These are phyloP conservation scores for Botryosphaeria agaves DNA, from an alignment of 2,329 filamentous ascomycete species.

Conservation along the genomic window DNA sequence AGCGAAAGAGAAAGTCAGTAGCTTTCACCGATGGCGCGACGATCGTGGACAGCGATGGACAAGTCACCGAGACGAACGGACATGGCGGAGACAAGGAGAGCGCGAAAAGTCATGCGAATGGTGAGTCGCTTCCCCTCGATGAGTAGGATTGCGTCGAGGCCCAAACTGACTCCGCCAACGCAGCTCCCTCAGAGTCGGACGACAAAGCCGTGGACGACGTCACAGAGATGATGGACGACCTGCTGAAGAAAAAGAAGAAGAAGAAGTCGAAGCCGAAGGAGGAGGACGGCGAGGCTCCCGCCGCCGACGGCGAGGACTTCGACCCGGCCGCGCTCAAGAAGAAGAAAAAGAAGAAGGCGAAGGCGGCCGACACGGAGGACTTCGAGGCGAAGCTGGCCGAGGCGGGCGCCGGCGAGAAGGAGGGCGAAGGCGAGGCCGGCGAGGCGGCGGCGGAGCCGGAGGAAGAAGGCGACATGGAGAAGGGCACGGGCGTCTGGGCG, in stretches of 20 bases:
- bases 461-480: slow-evolving; percentile 59
- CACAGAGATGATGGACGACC: slow-evolving; percentile 31
- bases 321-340: slow-evolving; percentile 58
- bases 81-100: slow-evolving; percentile 62
- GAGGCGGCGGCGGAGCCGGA: slow-evolving; percentile 32
- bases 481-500: slow-evolving; percentile 78
- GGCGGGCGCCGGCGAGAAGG: slow-evolving; percentile 33
- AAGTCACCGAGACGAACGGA: slow-evolving; percentile 59
- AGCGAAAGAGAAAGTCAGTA: slow-evolving; percentile 78
- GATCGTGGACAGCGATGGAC: slow-evolving; percentile 79
- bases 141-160: no score
- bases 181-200: slow-evolving; percentile 11
- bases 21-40: slow-evolving; percentile 78
- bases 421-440: slow-evolving; percentile 40
- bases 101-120: slow-evolving; percentile 32
- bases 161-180: no score
- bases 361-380: slow-evolving; percentile 41
- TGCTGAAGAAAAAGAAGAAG: slow-evolving; percentile 43
- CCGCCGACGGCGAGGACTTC: slow-evolving; percentile 41
- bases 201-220: slow-evolving; percentile 47
- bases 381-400: slow-evolving; percentile 50
- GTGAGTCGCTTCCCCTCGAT: no score
- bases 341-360: slow-evolving; percentile 63
- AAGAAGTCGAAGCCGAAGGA: slow-evolving; percentile 41
- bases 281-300: slow-evolving; percentile 19